Conservation (phyloP, 23 red algal species). For the Gracilaria domingensis region DNA sequence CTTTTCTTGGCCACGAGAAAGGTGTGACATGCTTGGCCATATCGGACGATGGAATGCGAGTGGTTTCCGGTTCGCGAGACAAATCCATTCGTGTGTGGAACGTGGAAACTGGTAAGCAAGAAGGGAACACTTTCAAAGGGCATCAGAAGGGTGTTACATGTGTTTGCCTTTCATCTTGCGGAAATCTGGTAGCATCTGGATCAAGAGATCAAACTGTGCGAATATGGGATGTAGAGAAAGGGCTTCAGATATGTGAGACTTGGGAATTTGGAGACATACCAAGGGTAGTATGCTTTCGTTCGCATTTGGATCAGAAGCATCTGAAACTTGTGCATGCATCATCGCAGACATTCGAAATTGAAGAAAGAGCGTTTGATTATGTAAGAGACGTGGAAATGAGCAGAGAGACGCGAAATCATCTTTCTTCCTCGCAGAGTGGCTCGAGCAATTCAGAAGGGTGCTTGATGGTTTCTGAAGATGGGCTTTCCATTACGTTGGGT, state of each 20-base stretch:
- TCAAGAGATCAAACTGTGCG: slow-evolving; percentile 18
- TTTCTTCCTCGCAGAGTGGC: neutral
- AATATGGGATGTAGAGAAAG: neutral
- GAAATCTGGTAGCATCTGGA: neutral
- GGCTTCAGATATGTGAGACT: neutral
- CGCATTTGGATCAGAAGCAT: neutral
- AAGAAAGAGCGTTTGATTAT: neutral
- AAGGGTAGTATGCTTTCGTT: neutral
- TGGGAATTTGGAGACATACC: neutral
- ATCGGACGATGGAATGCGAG: neutral
- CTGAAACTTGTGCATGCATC: neutral
- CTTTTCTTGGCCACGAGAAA: neutral
- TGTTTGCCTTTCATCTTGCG: neutral
- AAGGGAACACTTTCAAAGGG: neutral
- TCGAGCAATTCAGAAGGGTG: neutral
- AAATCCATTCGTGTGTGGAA: slow-evolving; percentile 6
- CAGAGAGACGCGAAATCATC: neutral
- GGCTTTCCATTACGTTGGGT: neutral
- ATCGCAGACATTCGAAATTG: neutral
- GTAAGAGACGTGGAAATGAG: neutral
- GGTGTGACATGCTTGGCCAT: neutral
- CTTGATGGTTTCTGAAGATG: neutral
- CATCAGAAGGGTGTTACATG: slow-evolving; percentile 6
- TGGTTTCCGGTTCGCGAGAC: neutral
- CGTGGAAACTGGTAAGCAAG: neutral